These are phyloP conservation scores for Myriosclerotinia scirpicola DNA, from an alignment of 2,329 filamentous ascomycete species.

Conservation along the genomic window DNA sequence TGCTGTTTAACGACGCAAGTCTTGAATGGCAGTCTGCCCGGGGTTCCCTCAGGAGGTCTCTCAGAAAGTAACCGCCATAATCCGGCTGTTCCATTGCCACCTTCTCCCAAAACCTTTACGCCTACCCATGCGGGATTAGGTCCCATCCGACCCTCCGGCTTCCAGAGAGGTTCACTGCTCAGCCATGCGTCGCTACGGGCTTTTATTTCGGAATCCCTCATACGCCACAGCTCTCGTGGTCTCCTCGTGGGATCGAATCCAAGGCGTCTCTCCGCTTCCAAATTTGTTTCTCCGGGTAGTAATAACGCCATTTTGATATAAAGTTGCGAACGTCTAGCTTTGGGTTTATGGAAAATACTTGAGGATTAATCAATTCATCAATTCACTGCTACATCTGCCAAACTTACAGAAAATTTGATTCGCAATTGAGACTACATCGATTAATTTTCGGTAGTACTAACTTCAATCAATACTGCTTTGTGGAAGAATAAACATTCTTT, in stretches of 20 bases:
- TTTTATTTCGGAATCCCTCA: fast-evolving
- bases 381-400: background rate
- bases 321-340: background rate
- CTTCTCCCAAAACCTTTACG: background rate
- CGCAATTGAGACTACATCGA: background rate
- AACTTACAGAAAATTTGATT: background rate
- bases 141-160: background rate
- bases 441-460: background rate
- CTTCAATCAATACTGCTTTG: background rate
- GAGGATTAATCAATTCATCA: background rate
- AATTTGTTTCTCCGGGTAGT: background rate
- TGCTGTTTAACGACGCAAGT: slow-evolving; percentile 9
- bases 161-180: background rate
- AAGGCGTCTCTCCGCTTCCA: background rate
- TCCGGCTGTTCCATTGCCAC: slow-evolving; percentile 1
- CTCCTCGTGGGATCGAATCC: background rate
- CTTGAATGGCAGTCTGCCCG: background rate
- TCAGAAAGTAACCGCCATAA: background rate
- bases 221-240: background rate
- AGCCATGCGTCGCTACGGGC: background rate
- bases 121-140: background rate
- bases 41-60: background rate
- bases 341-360: background rate
- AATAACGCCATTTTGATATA: background rate
- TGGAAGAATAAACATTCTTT: background rate